Percentiles rank a stretch among this genome's conserved stretches.
Conservation (phyloP, 768 basidiomycete genomes). For the Panaeolus papilionaceus region DNA sequence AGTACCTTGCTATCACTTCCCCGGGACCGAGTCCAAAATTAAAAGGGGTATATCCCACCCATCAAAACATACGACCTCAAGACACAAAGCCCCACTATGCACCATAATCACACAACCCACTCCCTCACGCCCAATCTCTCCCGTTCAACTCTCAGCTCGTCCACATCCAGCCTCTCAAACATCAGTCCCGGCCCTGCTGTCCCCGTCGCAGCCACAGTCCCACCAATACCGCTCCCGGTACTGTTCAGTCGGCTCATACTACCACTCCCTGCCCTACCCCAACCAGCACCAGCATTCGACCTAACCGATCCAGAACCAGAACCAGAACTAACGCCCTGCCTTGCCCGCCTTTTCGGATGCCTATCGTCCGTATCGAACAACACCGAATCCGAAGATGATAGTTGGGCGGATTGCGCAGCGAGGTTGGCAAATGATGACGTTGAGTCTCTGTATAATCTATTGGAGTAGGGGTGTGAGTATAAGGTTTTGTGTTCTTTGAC, state of each 20-base stretch:
- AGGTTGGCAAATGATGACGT: constrained; percentile 78
- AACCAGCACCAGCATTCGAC: too few species aligned
- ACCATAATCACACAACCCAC: constrained; percentile 20
- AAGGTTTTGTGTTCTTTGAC: neutral
- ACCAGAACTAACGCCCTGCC: too few species aligned
- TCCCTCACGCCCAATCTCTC: constrained; percentile 27
- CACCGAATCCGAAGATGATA: constrained; percentile 81
- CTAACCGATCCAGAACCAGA: too few species aligned
- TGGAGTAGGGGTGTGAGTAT: too few species aligned
- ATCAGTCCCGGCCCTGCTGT: neutral
- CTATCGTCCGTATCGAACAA: constrained; percentile 70
- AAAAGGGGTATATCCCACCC: too few species aligned
- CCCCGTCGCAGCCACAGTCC: neutral
- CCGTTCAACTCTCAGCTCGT: constrained; percentile 14
- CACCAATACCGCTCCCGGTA: neutral
- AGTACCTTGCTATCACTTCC: too few species aligned
- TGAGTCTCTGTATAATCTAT: constrained; percentile 56
- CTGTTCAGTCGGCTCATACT: constrained; percentile 17
- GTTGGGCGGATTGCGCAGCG: constrained; percentile 77
- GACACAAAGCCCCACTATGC: too few species aligned
- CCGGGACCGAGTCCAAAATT: too few species aligned
- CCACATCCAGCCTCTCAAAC: constrained; percentile 18
- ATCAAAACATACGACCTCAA: too few species aligned
- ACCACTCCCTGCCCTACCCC: constrained; percentile 34
- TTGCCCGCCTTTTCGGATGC: neutral